Conservation (phyloP, 768 basidiomycete species). For the Coprinopsis marcescibilis region DNA sequence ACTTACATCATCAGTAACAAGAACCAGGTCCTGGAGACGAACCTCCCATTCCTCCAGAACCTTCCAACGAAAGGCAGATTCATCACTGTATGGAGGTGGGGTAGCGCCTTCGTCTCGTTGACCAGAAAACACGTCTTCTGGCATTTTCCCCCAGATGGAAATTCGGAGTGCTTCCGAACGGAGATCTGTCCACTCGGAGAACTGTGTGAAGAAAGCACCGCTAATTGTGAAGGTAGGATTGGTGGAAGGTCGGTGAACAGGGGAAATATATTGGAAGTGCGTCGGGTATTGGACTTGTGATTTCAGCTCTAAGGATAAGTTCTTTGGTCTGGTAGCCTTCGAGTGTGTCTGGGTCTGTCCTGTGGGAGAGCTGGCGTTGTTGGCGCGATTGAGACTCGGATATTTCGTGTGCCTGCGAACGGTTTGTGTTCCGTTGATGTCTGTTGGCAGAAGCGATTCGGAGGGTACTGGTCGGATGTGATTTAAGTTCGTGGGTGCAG, state of each 20-base stretch:
- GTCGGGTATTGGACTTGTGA: slow-evolving; percentile 2
- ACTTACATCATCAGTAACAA: slow-evolving; percentile 59
- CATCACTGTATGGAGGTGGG: slow-evolving; percentile 12
- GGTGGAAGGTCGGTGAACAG: slow-evolving; percentile 76
- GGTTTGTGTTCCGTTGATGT: too few relatives aligned
- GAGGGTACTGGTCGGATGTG: too few relatives aligned
- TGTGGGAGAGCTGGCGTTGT: background rate
- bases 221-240: slow-evolving; percentile 68
- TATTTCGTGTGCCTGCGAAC: too few relatives aligned
- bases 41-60: slow-evolving; percentile 66
- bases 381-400: background rate
- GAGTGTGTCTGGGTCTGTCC: background rate
- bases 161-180: slow-evolving; percentile 39
- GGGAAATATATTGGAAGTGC: slow-evolving; percentile 66
- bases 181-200: slow-evolving; percentile 34
- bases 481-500: too few relatives aligned
- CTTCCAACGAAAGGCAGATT: slow-evolving; percentile 42
- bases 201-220: slow-evolving; percentile 29
- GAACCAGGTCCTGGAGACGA: slow-evolving; percentile 49
- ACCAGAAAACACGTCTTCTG: background rate
- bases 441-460: too few relatives aligned
- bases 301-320: background rate
- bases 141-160: slow-evolving; percentile 52
- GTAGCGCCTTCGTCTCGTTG: background rate
- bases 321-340: background rate